Percentiles rank a stretch among this genome's conserved stretches.
Evolutionary conservation across 2,329 filamentous ascomycete genomes (phyloP).

Genomic region (Pseudopithomyces maydicus): DNA sequence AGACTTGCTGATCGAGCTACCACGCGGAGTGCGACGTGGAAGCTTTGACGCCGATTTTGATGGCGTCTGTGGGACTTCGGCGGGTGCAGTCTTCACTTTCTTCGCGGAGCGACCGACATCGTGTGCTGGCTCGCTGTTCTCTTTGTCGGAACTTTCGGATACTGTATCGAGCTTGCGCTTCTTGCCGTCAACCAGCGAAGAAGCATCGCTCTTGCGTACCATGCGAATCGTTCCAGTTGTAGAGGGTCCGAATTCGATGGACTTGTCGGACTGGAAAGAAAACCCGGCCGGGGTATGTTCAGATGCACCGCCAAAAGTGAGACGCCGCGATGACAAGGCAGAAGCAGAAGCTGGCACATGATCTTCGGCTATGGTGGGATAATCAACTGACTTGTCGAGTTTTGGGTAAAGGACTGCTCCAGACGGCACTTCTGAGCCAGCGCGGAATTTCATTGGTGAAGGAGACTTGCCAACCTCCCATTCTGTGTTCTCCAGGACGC

Average conservation of each 20-base stretch:
- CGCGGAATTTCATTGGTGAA: constrained; percentile 42
- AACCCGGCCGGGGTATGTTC: constrained; percentile 48
- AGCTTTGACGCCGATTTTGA: constrained; percentile 33
- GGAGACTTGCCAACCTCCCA: constrained; percentile 40
- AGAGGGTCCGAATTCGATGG: constrained; percentile 50
- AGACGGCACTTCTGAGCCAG: constrained; percentile 38
- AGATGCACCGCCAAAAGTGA: constrained; percentile 40
- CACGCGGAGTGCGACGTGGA: constrained; percentile 34
- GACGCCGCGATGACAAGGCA: constrained; percentile 36
- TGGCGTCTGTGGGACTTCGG: constrained; percentile 36
- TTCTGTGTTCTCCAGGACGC: constrained; percentile 58
- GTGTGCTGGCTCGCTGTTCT: constrained; percentile 44
- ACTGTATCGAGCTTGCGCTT: constrained; percentile 52
- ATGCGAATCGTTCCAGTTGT: constrained; percentile 47
- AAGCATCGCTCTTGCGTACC: constrained; percentile 52
- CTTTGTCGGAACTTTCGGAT: constrained; percentile 48
- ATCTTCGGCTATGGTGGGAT: constrained; percentile 42
- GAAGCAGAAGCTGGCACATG: constrained; percentile 29
- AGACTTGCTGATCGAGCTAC: constrained; percentile 42
- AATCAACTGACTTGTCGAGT: constrained; percentile 35
- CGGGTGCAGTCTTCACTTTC: constrained; percentile 33
- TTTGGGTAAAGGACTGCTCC: constrained; percentile 40
- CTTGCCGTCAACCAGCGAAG: constrained; percentile 38
- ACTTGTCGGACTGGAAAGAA: constrained; percentile 54
- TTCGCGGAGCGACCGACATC: constrained; percentile 39